Evolutionary conservation across 768 basidiomycete genomes (phyloP).

Genomic region (Rhizopogon vulgaris): DNA sequence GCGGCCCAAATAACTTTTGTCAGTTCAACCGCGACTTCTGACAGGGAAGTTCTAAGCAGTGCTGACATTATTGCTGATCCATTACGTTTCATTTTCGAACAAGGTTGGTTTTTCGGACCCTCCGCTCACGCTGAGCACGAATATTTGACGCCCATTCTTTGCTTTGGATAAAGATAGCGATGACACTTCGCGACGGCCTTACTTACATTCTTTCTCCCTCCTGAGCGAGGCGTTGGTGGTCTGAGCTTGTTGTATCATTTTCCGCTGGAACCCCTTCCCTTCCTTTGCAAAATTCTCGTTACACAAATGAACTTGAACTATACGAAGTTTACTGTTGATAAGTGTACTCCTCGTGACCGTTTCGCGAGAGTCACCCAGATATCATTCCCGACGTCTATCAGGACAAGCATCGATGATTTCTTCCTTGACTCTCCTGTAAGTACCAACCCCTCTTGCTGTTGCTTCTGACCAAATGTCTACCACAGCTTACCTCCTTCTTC

Average conservation of each 20-base stretch:
- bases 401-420: slow-evolving; percentile 26
- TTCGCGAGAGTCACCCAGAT: slow-evolving; percentile 17
- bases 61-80: background rate
- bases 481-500: slow-evolving; percentile 20
- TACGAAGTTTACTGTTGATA: slow-evolving; percentile 25
- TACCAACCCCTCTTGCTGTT: background rate
- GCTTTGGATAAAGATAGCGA: slow-evolving; percentile 1
- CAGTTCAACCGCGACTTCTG: background rate
- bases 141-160: background rate
- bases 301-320: slow-evolving; percentile 25
- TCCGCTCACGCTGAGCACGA: background rate
- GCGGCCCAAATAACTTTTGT: background rate
- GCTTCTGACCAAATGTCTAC: slow-evolving; percentile 1
- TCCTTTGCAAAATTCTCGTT: background rate
- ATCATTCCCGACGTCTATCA: slow-evolving; percentile 28
- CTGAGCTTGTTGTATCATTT: background rate
- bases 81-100: slow-evolving; percentile 1
- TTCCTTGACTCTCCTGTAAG: slow-evolving; percentile 23
- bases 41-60: background rate
- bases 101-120: background rate
- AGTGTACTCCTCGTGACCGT: slow-evolving; percentile 24
- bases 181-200: background rate
- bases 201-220: background rate
- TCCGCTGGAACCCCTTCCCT: background rate
- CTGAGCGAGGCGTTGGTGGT: background rate